Evolutionary conservation across 768 basidiomycete species (phyloP).

Genomic region (Tulasnella calospora): DNA sequence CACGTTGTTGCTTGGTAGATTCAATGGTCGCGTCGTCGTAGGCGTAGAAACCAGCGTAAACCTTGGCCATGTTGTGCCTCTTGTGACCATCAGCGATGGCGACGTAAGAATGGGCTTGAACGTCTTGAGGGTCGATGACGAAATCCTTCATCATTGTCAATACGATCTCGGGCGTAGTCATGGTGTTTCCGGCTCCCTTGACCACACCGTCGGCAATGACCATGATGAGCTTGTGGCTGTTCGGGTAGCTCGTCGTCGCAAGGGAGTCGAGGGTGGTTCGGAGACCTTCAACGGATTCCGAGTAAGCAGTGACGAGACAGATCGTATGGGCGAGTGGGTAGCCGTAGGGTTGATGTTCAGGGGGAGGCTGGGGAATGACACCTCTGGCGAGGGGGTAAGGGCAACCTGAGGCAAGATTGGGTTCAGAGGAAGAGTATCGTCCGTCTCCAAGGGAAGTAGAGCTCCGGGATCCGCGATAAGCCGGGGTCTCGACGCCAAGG

Average conservation of each 20-base stretch:
- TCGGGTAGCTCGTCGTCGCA: slow-evolving; percentile 97
- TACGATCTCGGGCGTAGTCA: slow-evolving; percentile 91
- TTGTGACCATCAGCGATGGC: slow-evolving; percentile 99
- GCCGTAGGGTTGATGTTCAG: slow-evolving; percentile 91
- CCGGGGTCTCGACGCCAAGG: slow-evolving; percentile 26
- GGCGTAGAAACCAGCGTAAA: slow-evolving; percentile 94
- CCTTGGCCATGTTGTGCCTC: slow-evolving; percentile 98
- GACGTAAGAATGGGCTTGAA: slow-evolving; percentile 92
- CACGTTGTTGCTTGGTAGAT: slow-evolving; percentile 88
- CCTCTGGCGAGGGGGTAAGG: slow-evolving; percentile 83
- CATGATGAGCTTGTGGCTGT: slow-evolving; percentile 91
- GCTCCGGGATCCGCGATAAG: slow-evolving; percentile 25
- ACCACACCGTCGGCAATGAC: slow-evolving; percentile 99
- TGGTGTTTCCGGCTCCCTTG: slow-evolving; percentile 82
- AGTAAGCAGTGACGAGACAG: slow-evolving; percentile 96
- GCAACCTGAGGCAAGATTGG: slow-evolving; percentile 60
- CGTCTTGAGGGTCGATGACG: slow-evolving; percentile 69
- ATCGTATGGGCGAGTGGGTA: slow-evolving; percentile 92
- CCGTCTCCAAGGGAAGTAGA: slow-evolving; percentile 68
- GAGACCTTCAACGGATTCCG: slow-evolving; percentile 92
- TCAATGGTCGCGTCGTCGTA: slow-evolving; percentile 91
- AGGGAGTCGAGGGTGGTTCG: slow-evolving; percentile 97
- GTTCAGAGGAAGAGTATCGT: slow-evolving; percentile 35
- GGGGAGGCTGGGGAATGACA: slow-evolving; percentile 87
- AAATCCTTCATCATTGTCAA: slow-evolving; percentile 97